A percentile compares a stretch with the other conserved stretches of the same genome.
phyloP scores from a whole-genome alignment of 148 eudicot species.

The Pharnaceum exiguum region DNA sequence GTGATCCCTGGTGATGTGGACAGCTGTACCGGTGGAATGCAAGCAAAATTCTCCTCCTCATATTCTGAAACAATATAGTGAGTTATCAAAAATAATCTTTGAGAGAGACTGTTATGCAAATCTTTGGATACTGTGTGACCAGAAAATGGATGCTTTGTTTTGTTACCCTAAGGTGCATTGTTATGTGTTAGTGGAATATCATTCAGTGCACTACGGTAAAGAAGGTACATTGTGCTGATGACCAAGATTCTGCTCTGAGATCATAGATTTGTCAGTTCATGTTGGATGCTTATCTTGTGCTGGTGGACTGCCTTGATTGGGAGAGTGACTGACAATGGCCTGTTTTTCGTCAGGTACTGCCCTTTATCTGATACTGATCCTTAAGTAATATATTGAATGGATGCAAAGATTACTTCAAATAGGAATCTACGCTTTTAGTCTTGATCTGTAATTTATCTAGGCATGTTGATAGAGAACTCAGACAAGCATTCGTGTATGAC shows the following conservation, averaged over 20 bases:
- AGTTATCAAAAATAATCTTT: no score
- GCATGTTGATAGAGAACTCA: conserved; percentile 11
- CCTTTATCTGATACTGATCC: not conserved
- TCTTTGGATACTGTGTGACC: not conserved
- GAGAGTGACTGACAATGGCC: conserved; percentile 22
- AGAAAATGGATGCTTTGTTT: conserved; percentile 19
- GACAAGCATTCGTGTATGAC: conserved; percentile 7
- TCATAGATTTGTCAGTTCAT: conserved; percentile 17
- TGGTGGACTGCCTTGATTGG: conserved; percentile 4
- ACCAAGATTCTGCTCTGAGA: conserved; percentile 14
- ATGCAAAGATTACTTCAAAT: conserved; percentile 15
- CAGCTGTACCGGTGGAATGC: no score
- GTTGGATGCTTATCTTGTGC: conserved; percentile 26
- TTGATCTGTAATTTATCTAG: conserved; percentile 10
- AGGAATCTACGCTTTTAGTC: conserved; percentile 15
- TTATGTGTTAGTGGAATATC: conserved; percentile 22
- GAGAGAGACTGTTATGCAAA: no score
- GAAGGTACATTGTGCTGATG: conserved; percentile 10
- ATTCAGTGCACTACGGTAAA: conserved; percentile 22
- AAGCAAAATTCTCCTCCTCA: no score
- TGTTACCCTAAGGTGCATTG: conserved; percentile 14
- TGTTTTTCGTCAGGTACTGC: conserved; percentile 17
- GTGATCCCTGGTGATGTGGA: no score
- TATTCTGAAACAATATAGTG: no score
- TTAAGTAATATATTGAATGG: conserved; percentile 4